Percentiles rank a stretch among this genome's conserved stretches.
Evolutionary conservation across 768 basidiomycete species (phyloP).

Genomic region (Termitomyces sp.): DNA sequence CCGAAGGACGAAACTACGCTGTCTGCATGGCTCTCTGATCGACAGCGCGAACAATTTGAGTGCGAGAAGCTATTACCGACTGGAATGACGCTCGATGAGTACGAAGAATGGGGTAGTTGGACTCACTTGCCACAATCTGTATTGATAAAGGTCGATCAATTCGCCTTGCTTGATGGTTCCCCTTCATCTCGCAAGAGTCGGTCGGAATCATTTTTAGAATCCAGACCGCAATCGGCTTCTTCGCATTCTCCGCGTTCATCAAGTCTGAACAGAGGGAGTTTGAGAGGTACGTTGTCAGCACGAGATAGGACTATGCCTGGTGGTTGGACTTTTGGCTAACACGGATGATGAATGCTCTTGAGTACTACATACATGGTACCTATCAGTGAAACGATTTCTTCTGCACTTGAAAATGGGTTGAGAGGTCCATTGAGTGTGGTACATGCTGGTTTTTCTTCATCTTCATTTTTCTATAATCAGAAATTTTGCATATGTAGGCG

Average conservation of each 20-base stretch:
- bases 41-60: constrained; percentile 24
- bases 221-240: background rate
- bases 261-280: background rate
- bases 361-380: too few relatives aligned
- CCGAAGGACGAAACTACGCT: constrained; percentile 20
- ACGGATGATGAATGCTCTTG: background rate
- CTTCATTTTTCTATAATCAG: too few relatives aligned
- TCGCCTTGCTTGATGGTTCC: background rate
- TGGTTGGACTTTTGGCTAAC: constrained; percentile 26
- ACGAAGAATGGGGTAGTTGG: constrained; percentile 47
- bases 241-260: background rate
- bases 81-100: constrained; percentile 39
- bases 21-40: constrained; percentile 32
- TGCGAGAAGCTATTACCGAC: constrained; percentile 16
- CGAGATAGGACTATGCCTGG: constrained; percentile 35
- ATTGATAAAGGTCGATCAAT: constrained; percentile 6
- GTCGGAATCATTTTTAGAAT: background rate
- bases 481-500: too few relatives aligned
- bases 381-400: too few relatives aligned
- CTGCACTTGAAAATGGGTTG: too few relatives aligned
- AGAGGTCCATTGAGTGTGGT: too few relatives aligned
- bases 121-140: constrained; percentile 19
- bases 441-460: too few relatives aligned
- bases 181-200: background rate
- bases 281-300: constrained; percentile 1